Evolutionary conservation across 2,329 filamentous ascomycete genomes (phyloP).

Genomic region (Diaporthe sp.): DNA sequence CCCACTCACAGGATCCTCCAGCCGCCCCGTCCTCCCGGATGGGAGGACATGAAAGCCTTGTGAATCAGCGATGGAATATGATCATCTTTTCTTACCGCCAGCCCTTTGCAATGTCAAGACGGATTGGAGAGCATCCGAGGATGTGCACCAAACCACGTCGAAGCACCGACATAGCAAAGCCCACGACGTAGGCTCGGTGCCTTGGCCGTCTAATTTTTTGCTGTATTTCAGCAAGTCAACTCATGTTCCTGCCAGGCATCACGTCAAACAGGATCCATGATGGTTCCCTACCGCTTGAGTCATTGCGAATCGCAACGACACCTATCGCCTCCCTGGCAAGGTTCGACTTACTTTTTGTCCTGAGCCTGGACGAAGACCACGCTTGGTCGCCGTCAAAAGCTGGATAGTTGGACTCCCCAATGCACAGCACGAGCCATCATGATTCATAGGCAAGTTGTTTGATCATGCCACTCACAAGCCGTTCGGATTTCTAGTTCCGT

Average conservation of each 20-base stretch:
- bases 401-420: not conserved
- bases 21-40: not conserved
- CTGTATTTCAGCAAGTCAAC: not conserved
- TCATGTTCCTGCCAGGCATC: not conserved
- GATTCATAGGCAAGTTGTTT: not conserved
- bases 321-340: not conserved
- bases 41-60: not conserved
- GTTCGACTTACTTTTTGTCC: not conserved
- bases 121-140: too few relatives aligned
- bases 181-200: not conserved
- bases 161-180: not conserved
- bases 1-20: too few relatives aligned
- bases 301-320: not conserved
- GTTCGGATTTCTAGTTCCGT: not conserved
- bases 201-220: not conserved
- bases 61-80: not conserved
- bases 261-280: not conserved
- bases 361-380: not conserved
- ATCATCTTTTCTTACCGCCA: not conserved
- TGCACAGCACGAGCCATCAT: not conserved
- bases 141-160: too few relatives aligned
- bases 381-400: not conserved
- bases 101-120: not conserved
- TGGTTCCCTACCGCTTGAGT: not conserved
- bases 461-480: not conserved